Evolutionary conservation across 116 monocot species (phyloP), one percentile per base, ranked within the genome.

Genomic region (Zostera marina): DNA sequence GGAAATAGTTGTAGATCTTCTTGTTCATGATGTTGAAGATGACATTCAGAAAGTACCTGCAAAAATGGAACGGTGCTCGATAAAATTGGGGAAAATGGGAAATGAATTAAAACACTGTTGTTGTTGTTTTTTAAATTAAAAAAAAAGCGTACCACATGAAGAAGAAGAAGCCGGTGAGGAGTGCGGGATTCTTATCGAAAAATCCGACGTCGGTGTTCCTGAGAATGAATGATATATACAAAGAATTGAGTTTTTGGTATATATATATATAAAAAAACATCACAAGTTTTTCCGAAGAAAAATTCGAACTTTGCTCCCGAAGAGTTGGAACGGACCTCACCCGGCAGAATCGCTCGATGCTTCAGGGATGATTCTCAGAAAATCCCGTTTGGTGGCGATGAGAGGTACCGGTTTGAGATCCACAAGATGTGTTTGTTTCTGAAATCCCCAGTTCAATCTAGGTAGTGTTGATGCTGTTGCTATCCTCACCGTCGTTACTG

Each of bases 11-110:
- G 77, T 98, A 98, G 48, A 98, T 90, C 79, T 86, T 98, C 77
- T 98, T 98, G 77, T 98, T 98, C 66, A 98, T 60, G 73, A 98
- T 98, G 81, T 98, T 98, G 71, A 98, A 98, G 46, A 98, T 90
- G 61, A 98, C 98, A 61, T 98, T 98, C 61, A 98, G 44, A 64
- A 98, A 98, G 58, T 98, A 98, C 98, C 98, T 98, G 76, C 68
- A 66, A 22, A 16, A 21, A 56, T 13, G 3, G 0, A 3, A 14
- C 11, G 13, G 11, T 22, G n/a, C 0, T 22, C 11, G 12, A 11
- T 14, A 1, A 56, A 23, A 56, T 15, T 3, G 39, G 41, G 39
- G 21, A 19, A 39, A 56, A 32, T 32, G 16, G n/a, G 16, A 40
- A 52, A 32, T 39, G 5, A 0, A 5, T 5, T 12, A 20, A 7